Conservation (phyloP, 208 protist genomes). For the Blastocrithidia nonstop region DNA sequence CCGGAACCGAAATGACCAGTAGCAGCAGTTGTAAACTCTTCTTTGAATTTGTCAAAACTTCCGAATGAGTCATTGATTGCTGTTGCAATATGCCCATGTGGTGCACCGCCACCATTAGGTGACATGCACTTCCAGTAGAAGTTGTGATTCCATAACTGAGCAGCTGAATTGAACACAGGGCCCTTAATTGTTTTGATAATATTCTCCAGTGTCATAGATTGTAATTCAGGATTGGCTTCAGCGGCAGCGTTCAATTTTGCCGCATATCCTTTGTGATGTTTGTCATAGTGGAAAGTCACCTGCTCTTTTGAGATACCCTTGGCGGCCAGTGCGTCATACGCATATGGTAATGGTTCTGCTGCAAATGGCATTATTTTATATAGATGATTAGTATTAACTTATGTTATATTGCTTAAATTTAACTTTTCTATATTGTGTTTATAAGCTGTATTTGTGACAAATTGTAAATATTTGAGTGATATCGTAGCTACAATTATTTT, state of each 20-base stretch:
- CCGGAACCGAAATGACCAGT: conserved; percentile 87
- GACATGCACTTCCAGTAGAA: conserved; percentile 87
- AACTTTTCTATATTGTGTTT: too few relatives aligned
- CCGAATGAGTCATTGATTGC: conserved; percentile 76
- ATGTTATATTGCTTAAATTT: too few relatives aligned
- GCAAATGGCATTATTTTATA: conserved; percentile 74
- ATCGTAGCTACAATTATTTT: too few relatives aligned
- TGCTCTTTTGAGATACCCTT: conserved; percentile 83
- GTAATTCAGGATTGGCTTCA: conserved; percentile 35
- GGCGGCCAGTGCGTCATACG: conserved; percentile 46
- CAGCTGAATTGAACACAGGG: conserved; percentile 82
- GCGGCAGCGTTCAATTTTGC: conserved; percentile 80
- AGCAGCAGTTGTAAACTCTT: conserved; percentile 79
- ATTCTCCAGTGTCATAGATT: conserved; percentile 61
- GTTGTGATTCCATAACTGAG: conserved; percentile 90
- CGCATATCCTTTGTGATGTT: conserved; percentile 86
- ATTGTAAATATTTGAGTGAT: too few relatives aligned
- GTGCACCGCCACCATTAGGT: conserved; percentile 40
- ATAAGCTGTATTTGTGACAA: too few relatives aligned
- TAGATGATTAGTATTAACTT: too few relatives aligned
- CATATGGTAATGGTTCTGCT: conserved; percentile 61
- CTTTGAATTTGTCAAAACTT: conserved; percentile 85
- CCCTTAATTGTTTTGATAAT: conserved; percentile 72
- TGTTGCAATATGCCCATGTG: conserved; percentile 35
- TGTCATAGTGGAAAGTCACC: conserved; percentile 84